These are phyloP conservation scores for Colletotrichum horii DNA, from an alignment of 2,329 filamentous ascomycete species.

Conservation along the genomic window DNA sequence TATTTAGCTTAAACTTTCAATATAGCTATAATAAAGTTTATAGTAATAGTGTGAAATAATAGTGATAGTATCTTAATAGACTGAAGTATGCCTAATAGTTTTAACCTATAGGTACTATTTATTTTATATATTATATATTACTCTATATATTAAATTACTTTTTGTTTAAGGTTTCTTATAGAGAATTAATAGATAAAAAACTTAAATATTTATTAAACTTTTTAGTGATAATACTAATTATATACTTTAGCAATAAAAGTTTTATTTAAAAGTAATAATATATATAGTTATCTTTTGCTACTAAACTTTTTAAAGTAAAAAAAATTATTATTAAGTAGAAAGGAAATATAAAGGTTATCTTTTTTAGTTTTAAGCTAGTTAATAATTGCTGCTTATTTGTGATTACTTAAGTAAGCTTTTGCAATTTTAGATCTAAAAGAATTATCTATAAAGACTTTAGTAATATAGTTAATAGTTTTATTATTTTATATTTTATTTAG, in stretches of 20 bases:
- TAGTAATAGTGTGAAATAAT: too few relatives aligned
- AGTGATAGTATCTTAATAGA: too few relatives aligned
- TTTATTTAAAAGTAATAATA: neutral
- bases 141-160: too few relatives aligned
- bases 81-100: too few relatives aligned
- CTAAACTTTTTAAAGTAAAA: neutral
- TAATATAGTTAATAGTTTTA: neutral
- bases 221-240: too few relatives aligned
- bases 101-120: too few relatives aligned
- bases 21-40: too few relatives aligned
- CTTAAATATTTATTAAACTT: too few relatives aligned
- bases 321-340: neutral
- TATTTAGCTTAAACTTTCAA: neutral
- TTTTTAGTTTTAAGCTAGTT: neutral
- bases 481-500: neutral
- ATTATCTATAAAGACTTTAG: neutral
- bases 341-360: neutral
- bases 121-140: too few relatives aligned
- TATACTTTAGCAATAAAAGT: neutral
- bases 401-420: neutral
- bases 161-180: too few relatives aligned
- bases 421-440: neutral
- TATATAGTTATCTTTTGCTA: neutral
- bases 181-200: too few relatives aligned
- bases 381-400: neutral